phyloP scores from a whole-genome alignment of 2,329 filamentous ascomycete genomes.

The Penicillium sp. region DNA sequence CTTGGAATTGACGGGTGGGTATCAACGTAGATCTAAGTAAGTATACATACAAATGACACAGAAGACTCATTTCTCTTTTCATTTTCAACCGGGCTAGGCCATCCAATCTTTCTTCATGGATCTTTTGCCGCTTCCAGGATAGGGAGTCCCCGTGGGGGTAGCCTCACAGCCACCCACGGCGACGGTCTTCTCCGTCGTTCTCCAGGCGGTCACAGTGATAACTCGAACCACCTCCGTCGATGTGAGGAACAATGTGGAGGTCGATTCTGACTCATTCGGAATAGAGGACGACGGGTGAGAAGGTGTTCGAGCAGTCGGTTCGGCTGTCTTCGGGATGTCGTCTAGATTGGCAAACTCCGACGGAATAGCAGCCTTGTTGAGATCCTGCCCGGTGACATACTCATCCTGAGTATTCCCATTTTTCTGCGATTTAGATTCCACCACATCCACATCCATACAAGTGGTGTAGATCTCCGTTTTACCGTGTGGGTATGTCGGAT shows the following conservation, averaged over 20 bases:
- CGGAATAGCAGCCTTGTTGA: slow-evolving; percentile 44
- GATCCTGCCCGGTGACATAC: slow-evolving; percentile 38
- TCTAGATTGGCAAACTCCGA: slow-evolving; percentile 40
- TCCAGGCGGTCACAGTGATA: slow-evolving; percentile 30
- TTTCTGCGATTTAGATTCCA: slow-evolving; percentile 20
- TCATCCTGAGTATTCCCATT: slow-evolving; percentile 14
- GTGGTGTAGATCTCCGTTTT: slow-evolving; percentile 53
- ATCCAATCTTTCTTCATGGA: background rate
- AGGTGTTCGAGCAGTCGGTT: background rate
- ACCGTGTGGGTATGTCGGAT: slow-evolving; percentile 42
- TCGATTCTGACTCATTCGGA: background rate
- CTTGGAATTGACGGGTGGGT: background rate
- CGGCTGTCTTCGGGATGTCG: background rate
- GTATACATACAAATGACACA: background rate
- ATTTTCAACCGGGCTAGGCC: background rate
- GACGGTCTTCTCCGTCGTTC: slow-evolving; percentile 27
- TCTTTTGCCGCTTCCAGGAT: background rate
- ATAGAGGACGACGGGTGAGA: background rate
- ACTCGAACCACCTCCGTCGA: background rate
- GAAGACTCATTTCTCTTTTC: background rate
- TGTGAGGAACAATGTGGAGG: background rate
- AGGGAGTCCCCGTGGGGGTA: background rate
- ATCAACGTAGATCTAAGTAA: background rate
- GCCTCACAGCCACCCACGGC: slow-evolving; percentile 12
- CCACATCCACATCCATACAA: slow-evolving; percentile 52